These are phyloP conservation scores for Lindgomyces ingoldianus DNA, from an alignment of 495 filamentous ascomycete species.

Conservation along the genomic window DNA sequence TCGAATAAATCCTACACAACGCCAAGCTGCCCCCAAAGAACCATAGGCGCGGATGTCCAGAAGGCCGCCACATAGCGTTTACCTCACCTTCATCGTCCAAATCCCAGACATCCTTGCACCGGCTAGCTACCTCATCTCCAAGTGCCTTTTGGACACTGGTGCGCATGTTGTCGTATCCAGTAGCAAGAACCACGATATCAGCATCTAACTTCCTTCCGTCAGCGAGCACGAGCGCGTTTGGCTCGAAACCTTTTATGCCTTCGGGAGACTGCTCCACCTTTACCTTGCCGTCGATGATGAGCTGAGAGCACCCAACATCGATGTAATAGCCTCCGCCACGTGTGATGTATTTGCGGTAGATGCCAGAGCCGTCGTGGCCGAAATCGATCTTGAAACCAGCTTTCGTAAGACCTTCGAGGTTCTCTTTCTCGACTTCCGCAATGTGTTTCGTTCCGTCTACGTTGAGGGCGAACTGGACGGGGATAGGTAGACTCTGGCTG, in stretches of 20 bases:
- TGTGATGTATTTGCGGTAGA: slow-evolving; percentile 66
- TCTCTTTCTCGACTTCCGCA: slow-evolving; percentile 53
- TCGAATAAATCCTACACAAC: slow-evolving; percentile 70
- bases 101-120: slow-evolving; percentile 72
- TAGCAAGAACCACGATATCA: slow-evolving; percentile 80
- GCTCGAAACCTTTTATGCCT: slow-evolving; percentile 60
- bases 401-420: slow-evolving; percentile 60
- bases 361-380: slow-evolving; percentile 65
- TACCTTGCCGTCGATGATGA: slow-evolving; percentile 76
- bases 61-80: slow-evolving; percentile 67
- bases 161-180: slow-evolving; percentile 80
- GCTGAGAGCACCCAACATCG: slow-evolving; percentile 69
- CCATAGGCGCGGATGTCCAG: slow-evolving; percentile 76
- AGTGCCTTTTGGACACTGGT: slow-evolving; percentile 63
- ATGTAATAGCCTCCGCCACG: slow-evolving; percentile 42
- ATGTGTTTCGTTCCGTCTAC: slow-evolving; percentile 54
- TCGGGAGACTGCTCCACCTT: slow-evolving; percentile 71
- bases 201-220: slow-evolving; percentile 70
- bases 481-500: slow-evolving; percentile 56
- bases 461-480: slow-evolving; percentile 60
- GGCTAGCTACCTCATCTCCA: slow-evolving; percentile 66
- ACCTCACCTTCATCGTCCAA: slow-evolving; percentile 74
- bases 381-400: slow-evolving; percentile 70
- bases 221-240: slow-evolving; percentile 59
- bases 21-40: slow-evolving; percentile 80